Percentiles rank a stretch among this genome's conserved stretches.
Conservation (phyloP, 495 filamentous ascomycete genomes). For the Lepidopterella palustris region DNA sequence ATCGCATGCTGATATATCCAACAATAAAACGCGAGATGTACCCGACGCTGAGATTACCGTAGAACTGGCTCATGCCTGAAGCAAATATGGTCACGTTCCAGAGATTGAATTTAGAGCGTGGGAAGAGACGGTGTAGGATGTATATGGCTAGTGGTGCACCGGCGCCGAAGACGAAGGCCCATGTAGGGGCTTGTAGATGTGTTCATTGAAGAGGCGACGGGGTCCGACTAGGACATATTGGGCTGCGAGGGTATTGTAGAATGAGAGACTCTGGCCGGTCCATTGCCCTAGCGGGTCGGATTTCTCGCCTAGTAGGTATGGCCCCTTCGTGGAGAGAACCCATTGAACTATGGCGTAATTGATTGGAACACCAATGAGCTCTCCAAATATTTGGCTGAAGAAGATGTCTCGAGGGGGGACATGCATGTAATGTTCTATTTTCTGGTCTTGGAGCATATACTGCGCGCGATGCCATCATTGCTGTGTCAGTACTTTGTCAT, state of each 20-base stretch:
- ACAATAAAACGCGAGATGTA: constrained; percentile 51
- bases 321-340: constrained; percentile 45
- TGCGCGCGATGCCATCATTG: constrained; percentile 49
- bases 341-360: constrained; percentile 44
- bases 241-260: constrained; percentile 45
- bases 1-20: constrained; percentile 48
- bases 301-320: constrained; percentile 46
- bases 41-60: constrained; percentile 48
- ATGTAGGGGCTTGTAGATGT: constrained; percentile 47
- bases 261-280: constrained; percentile 46
- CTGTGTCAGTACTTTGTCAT: no score
- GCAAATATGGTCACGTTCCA: constrained; percentile 55
- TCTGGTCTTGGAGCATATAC: constrained; percentile 44
- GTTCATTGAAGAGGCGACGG: constrained; percentile 45
- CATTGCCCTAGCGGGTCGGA: constrained; percentile 50
- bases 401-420: constrained; percentile 43
- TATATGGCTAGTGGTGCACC: constrained; percentile 44
- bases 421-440: constrained; percentile 55
- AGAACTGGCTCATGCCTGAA: constrained; percentile 40
- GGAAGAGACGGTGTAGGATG: constrained; percentile 44
- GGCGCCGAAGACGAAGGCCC: constrained; percentile 51
- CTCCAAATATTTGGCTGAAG: constrained; percentile 49
- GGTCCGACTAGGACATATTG: constrained; percentile 54
- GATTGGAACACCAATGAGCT: constrained; percentile 46
- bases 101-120: constrained; percentile 45